phyloP scores from a whole-genome alignment of 2,329 filamentous ascomycete genomes.

The Akanthomyces dipterigenus region DNA sequence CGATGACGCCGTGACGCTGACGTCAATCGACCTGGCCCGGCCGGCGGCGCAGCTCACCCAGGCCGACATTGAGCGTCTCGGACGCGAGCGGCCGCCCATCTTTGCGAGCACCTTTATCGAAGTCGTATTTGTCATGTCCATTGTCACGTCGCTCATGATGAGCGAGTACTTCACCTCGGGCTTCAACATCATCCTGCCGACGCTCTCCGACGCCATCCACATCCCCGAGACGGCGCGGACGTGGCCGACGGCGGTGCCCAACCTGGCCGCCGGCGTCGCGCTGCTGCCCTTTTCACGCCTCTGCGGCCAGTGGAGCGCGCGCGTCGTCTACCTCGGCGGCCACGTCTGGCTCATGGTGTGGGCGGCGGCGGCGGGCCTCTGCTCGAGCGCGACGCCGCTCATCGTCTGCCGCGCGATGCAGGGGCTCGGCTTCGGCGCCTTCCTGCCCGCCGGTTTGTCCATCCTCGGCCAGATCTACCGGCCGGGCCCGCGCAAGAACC shows the following conservation, averaged over 20 bases:
- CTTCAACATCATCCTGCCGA: slow-evolving; percentile 48
- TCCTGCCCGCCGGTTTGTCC: slow-evolving; percentile 64
- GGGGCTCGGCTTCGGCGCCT: slow-evolving; percentile 61
- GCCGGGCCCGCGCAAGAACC: slow-evolving; percentile 64
- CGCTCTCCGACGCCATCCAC: slow-evolving; percentile 50
- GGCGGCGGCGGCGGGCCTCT: slow-evolving; percentile 59
- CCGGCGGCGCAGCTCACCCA: background rate
- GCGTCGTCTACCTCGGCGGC: slow-evolving; percentile 46
- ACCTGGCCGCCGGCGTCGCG: slow-evolving; percentile 44
- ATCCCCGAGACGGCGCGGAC: slow-evolving; percentile 54
- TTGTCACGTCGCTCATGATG: slow-evolving; percentile 12
- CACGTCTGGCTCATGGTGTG: slow-evolving; percentile 55
- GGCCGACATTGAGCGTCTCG: slow-evolving; percentile 45
- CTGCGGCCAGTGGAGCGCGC: slow-evolving; percentile 51
- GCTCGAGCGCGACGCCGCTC: slow-evolving; percentile 55
- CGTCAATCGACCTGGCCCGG: background rate
- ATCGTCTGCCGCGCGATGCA: slow-evolving; percentile 62
- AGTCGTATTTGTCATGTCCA: slow-evolving; percentile 38
- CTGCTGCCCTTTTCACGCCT: slow-evolving; percentile 55
- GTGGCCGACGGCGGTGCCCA: slow-evolving; percentile 56
- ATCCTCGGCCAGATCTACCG: slow-evolving; percentile 62
- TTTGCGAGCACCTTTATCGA: slow-evolving; percentile 47
- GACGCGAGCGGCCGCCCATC: slow-evolving; percentile 47
- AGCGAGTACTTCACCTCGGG: slow-evolving; percentile 15
- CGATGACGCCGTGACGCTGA: background rate